Percentiles rank a stretch among this genome's conserved stretches.
phyloP scores from a whole-genome alignment of 371 early-diverging fungal genomes.

The Chytridiales sp. region DNA sequence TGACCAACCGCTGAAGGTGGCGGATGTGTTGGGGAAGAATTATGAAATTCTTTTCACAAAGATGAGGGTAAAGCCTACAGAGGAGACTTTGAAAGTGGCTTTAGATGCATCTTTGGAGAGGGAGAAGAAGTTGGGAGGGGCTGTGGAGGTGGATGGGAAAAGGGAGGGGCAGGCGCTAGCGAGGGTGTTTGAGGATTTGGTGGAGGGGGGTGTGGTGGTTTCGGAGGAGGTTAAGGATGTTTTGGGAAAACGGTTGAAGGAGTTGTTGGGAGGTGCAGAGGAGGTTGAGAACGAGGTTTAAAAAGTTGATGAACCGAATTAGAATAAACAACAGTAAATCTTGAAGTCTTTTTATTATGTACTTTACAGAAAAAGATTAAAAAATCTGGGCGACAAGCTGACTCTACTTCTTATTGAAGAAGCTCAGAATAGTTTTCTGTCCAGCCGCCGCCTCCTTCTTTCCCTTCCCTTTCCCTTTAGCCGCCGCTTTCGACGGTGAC shows the following conservation, averaged over 20 bases:
- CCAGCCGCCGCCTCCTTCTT: slow-evolving; percentile 10
- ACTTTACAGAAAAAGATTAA: not conserved
- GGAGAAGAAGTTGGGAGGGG: not conserved
- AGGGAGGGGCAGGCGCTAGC: not conserved
- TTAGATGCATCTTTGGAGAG: not conserved
- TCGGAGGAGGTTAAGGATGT: not conserved
- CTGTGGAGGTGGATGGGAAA: not conserved
- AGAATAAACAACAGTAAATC: too few species aligned
- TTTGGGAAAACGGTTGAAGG: too few species aligned
- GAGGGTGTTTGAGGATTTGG: slow-evolving; percentile 9
- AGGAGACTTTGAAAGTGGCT: not conserved
- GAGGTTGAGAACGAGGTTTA: too few species aligned
- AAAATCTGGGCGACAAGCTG: not conserved
- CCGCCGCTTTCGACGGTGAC: slow-evolving; percentile 17
- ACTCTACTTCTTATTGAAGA: slow-evolving; percentile 13
- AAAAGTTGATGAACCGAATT: too few species aligned
- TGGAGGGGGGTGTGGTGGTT: not conserved
- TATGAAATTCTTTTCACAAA: not conserved
- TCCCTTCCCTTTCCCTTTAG: slow-evolving; percentile 1
- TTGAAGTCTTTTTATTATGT: slow-evolving; percentile 7
- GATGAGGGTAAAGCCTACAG: not conserved
- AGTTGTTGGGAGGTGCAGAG: too few species aligned
- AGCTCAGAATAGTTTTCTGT: slow-evolving; percentile 13
- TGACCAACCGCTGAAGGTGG: not conserved
- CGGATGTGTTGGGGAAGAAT: not conserved